Evolutionary conservation across 495 filamentous ascomycete species (phyloP), one percentile per base, ranked within the genome.

Genomic region (Filosporella fistucella): DNA sequence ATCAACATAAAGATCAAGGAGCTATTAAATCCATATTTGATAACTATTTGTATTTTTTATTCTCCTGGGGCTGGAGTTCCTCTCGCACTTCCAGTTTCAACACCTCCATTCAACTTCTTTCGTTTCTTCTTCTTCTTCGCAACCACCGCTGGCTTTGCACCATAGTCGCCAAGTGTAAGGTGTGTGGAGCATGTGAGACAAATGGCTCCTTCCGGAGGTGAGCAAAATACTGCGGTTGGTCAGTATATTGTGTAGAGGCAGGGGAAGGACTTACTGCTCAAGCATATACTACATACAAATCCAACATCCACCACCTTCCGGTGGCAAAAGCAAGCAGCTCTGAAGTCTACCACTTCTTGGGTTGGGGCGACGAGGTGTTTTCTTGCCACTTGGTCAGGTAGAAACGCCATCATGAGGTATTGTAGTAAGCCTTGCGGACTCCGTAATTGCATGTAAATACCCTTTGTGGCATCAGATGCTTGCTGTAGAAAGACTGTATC

Each of bases 241-340:
- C 6, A 23, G 3, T 35, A 10, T 11, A 7, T 51, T 20, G 14
- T 17, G 18, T 28, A 42, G 2, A 22, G 28, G 17, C 24, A 20
- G n/a, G 2, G 28, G 17, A 42, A 17, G 10, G 10, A 71, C 77
- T 61, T 61, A 80, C 76, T 98, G 66, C 88, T 93, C 54, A 98
- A 70, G 62, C 93, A 98, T 48, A 98, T 86, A 34, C 86, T 91
- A 70, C 93, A 98, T 34, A 98, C 94, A 60, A 84, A 98, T 10
- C 89, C 93, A 21, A 93, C 77, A 68, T 96, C 88, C 45, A 98
- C 85, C 12, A 97, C 89, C 20, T 75, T 78, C 25, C 91, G 75
- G 66, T 98, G 93, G 63, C 93, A 98, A 64, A 98, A 98, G 66
- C 93, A 98, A 12, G 93, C 93, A 5, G 93, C 91, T 9, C 94